Evolutionary conservation across 495 filamentous ascomycete genomes (phyloP), one percentile per base, ranked within the genome.

Genomic region (Neurospora discreta): DNA sequence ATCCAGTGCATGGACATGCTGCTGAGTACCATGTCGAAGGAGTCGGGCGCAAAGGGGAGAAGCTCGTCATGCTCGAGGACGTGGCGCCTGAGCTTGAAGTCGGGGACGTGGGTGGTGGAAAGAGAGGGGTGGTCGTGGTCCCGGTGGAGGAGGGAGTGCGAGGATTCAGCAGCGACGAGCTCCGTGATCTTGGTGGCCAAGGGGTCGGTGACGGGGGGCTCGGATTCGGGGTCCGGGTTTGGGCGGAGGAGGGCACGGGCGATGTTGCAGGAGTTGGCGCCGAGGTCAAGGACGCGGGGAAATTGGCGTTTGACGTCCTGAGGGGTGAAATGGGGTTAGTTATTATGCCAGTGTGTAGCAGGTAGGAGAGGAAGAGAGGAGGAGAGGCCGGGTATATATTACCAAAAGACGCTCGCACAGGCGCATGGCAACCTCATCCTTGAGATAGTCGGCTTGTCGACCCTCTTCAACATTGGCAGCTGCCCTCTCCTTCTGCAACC

Each of bases 181-280:
- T 90, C 85, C 8, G 84, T 81, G 52, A 99, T 89, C 30, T 90
- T 88, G 23, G 83, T 83, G 8, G 89, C 80, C 41, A 97, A 84
- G 1, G 92, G 90, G 15, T 88, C 86, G 13, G 89, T 85, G n/a
- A 79, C 74, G 44, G 85, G 81, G 1, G 78, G 77, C 43, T 84
- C 78, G 13, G 82, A 80, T 72, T 87, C 84, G 3, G 87, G 68
- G 76, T 91, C 89, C 7, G 88, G 87, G 78, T 90, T 84, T 42
- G 90, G 87, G n/a, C 84, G 84, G 26, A 90, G 90, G 16, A 98
- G 85, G 68, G 90, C 89, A 70, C 89, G 88, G 8, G 94, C 95
- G 77, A 99, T 92, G 83, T 97, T 95, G 85, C 94, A 97, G 71
- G 94, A 89, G 80, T 98, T 97, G 73, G 96, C 94, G 72, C 95